Evolutionary conservation across 2,329 filamentous ascomycete species (phyloP).

Genomic region (Microdochium paspali): DNA sequence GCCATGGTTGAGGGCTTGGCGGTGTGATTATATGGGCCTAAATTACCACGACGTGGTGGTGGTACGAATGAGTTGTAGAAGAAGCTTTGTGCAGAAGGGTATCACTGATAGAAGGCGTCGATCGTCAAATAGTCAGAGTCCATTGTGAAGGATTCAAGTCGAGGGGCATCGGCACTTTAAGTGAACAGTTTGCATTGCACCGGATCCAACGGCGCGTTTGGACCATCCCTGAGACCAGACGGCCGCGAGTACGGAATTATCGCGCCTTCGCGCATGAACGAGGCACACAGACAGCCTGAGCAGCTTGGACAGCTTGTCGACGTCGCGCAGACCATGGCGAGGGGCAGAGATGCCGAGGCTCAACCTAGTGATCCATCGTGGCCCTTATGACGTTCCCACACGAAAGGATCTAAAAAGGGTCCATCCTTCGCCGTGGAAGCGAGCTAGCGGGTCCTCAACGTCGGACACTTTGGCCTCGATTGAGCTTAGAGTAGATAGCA

Average conservation of each 20-base stretch:
- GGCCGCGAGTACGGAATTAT: not conserved
- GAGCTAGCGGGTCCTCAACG: no score
- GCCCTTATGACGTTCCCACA: not conserved
- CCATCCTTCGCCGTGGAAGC: no score
- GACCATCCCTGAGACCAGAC: no score
- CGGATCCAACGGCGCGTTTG: no score
- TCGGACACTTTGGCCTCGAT: not conserved
- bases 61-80: no score
- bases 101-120: not conserved
- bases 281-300: not conserved
- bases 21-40: not conserved
- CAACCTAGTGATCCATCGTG: not conserved
- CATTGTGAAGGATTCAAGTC: no score
- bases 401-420: no score
- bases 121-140: no score
- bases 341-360: not conserved
- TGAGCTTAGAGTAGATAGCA: not conserved
- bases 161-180: no score
- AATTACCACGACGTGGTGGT: no score
- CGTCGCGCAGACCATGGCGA: not conserved
- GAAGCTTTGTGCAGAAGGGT: no score
- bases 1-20: slow-evolving; percentile 2
- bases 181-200: no score
- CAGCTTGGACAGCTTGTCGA: not conserved
- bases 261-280: not conserved